Base-by-base conservation (phyloP, 2,329 filamentous ascomycete genomes). In the Blastomyces silverae region DNA sequence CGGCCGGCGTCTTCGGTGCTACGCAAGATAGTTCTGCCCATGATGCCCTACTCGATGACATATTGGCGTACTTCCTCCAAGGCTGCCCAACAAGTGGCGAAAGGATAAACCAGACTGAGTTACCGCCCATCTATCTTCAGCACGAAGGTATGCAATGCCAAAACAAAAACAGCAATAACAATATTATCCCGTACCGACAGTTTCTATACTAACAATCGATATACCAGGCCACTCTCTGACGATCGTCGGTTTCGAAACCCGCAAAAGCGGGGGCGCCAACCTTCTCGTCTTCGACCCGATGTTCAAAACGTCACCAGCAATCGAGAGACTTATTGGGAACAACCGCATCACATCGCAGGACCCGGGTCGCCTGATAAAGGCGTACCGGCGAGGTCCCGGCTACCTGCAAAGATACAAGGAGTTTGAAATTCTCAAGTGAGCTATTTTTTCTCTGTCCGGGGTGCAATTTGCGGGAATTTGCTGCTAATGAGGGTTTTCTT, bases 91-190 rank as follows among this genome's bases (percentile, higher is more conserved):
- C 79, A 7, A 77, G 84, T 61, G 78, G 77, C 5, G 72, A 79
- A 6, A 90, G 87, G 71, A 84, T 96, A n/a, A 82, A 85, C 62
- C 78, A 82, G 63, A 97, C 93, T 0, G 77, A 81, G 17, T 79
- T 93, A 8, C 87, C 93, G 50, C 92, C 94, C 0, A 87, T 97
- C 52, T 97, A 97, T 76, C 87, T 96, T 67, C 93, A 97, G 73
- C 90, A 94, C 70, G 86, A 87, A 68, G 88, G 87, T 86, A 78
- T 11, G 22, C 34, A 57, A 57, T 2, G 28, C 53, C 42, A 44
- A 15, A 44, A 20, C 42, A 44, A 20, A 17, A n/a, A 1, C 13
- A 8, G 11, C 5, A 42, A 22, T 1, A 13, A 15, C 20, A 37
- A 34, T 17, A 56, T 37, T 25, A n/a, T 20, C 28, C 6, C 6